Percentiles rank a stretch among this genome's conserved stretches.
phyloP scores from a whole-genome alignment of 2,329 filamentous ascomycete species.

The Diaporthe capsici region DNA sequence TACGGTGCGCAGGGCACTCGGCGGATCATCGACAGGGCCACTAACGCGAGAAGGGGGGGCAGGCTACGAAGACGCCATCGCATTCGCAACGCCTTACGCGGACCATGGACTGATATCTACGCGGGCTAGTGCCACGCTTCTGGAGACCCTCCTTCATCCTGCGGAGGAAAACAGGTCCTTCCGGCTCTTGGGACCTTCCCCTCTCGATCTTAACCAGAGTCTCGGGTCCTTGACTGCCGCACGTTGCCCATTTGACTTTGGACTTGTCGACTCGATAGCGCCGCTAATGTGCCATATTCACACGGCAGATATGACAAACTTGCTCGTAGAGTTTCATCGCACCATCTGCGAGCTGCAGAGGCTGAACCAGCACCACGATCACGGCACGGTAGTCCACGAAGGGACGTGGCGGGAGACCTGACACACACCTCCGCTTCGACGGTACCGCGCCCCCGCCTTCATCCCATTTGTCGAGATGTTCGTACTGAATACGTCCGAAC shows the following conservation, averaged over 20 bases:
- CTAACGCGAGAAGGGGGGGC: slow-evolving; percentile 22
- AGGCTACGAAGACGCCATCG: slow-evolving; percentile 27
- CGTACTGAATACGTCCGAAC: slow-evolving; percentile 30
- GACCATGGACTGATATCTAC: slow-evolving; percentile 16
- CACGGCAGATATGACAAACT: slow-evolving; percentile 14
- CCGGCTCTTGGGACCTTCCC: slow-evolving; percentile 35
- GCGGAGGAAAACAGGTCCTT: slow-evolving; percentile 2
- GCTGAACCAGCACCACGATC: slow-evolving; percentile 3
- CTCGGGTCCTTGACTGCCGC: slow-evolving; percentile 36
- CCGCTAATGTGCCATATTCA: slow-evolving; percentile 14
- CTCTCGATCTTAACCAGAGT: slow-evolving; percentile 36
- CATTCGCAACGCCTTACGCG: slow-evolving; percentile 35
- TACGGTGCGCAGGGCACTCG: slow-evolving; percentile 23
- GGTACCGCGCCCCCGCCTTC: slow-evolving; percentile 23
- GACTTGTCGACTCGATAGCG: neutral
- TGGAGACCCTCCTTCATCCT: slow-evolving; percentile 23
- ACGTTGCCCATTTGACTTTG: neutral
- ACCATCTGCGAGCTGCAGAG: slow-evolving; percentile 1
- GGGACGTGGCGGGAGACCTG: slow-evolving; percentile 21
- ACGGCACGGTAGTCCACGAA: neutral
- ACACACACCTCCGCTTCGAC: slow-evolving; percentile 23
- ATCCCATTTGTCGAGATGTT: slow-evolving; percentile 22
- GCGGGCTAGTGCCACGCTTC: slow-evolving; percentile 24
- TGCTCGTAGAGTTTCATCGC: slow-evolving; percentile 23
- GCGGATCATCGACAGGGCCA: slow-evolving; percentile 28